Conservation (phyloP, 805 yeast species). For the Sugiyamaella boreocaroliniensis region DNA sequence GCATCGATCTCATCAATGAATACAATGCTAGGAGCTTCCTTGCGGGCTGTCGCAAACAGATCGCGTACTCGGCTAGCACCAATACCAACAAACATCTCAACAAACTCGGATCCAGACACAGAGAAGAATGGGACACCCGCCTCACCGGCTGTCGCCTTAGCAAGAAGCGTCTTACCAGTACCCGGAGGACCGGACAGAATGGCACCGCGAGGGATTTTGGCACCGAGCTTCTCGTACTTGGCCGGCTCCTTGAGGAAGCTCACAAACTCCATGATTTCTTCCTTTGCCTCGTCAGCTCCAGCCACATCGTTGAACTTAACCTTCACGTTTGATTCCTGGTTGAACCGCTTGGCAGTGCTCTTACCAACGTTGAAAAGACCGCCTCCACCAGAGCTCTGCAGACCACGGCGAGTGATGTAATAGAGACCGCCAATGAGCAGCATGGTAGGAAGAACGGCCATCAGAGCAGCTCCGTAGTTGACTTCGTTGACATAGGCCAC, state of each 20-base stretch:
- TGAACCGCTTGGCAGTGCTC: constrained; percentile 84
- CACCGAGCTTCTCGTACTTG: constrained; percentile 89
- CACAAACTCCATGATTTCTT: constrained; percentile 97
- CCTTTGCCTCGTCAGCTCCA: constrained; percentile 95
- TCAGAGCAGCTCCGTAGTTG: constrained; percentile 51
- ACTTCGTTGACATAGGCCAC: constrained; percentile 73
- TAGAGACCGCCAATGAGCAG: constrained; percentile 82
- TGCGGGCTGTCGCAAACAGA: constrained; percentile 83
- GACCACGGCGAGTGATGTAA: constrained; percentile 66
- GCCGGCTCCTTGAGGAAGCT: constrained; percentile 83
- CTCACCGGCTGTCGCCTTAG: constrained; percentile 98
- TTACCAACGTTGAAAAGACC: constrained; percentile 82
- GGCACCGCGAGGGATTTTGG: constrained; percentile 97
- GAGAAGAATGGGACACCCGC: constrained; percentile 96
- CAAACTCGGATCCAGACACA: constrained; percentile 95
- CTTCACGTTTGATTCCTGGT: constrained; percentile 85
- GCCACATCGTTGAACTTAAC: constrained; percentile 92
- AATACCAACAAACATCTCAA: constrained; percentile 98
- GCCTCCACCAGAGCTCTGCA: constrained; percentile 60
- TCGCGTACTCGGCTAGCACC: constrained; percentile 98
- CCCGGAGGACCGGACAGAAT: constrained; percentile 98
- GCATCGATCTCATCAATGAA: constrained; percentile 99
- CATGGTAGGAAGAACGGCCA: constrained; percentile 82
- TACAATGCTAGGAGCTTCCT: constrained; percentile 91
- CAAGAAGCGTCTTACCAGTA: constrained; percentile 95